Evolutionary conservation across 208 protist species (phyloP).

Genomic region (Acanthamoeba triangularis): DNA sequence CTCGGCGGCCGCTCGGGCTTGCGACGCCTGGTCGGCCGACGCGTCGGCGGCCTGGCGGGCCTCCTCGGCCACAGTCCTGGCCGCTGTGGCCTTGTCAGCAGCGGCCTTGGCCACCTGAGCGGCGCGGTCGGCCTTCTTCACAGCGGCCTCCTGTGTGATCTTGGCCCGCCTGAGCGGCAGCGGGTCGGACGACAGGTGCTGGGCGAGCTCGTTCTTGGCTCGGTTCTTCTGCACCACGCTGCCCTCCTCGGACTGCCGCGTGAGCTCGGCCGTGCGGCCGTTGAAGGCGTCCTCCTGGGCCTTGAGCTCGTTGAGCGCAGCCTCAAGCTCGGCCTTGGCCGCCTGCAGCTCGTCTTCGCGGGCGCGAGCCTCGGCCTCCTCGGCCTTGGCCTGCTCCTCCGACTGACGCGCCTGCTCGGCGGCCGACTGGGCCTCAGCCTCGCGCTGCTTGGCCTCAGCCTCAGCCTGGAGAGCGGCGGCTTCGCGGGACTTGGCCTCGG

Average conservation of each 20-base stretch:
- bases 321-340: slow-evolving; percentile 8
- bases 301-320: neutral
- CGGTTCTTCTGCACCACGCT: slow-evolving; percentile 50
- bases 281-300: neutral
- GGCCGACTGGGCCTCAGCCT: neutral
- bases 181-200: slow-evolving; percentile 28
- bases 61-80: neutral
- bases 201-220: slow-evolving; percentile 73
- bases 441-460: neutral
- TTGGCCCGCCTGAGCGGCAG: slow-evolving; percentile 10
- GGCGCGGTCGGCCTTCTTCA: slow-evolving; percentile 73
- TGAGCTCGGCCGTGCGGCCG: neutral
- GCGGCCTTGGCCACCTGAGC: slow-evolving; percentile 72
- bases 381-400: slow-evolving; percentile 74
- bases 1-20: slow-evolving; percentile 5
- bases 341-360: neutral
- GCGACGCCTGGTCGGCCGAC: slow-evolving; percentile 18
- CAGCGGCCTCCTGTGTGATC: slow-evolving; percentile 56
- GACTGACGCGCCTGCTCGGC: neutral
- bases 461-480: neutral
- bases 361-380: slow-evolving; percentile 74
- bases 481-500: slow-evolving; percentile 2
- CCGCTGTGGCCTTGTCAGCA: slow-evolving; percentile 20
- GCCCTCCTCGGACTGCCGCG: slow-evolving; percentile 41
- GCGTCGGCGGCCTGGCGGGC: neutral